A percentile compares a stretch with the other conserved stretches of the same genome.
Evolutionary conservation across 1,284 basidiomycete genomes (phyloP).

Genomic region (Microbotryomycetes sp.): DNA sequence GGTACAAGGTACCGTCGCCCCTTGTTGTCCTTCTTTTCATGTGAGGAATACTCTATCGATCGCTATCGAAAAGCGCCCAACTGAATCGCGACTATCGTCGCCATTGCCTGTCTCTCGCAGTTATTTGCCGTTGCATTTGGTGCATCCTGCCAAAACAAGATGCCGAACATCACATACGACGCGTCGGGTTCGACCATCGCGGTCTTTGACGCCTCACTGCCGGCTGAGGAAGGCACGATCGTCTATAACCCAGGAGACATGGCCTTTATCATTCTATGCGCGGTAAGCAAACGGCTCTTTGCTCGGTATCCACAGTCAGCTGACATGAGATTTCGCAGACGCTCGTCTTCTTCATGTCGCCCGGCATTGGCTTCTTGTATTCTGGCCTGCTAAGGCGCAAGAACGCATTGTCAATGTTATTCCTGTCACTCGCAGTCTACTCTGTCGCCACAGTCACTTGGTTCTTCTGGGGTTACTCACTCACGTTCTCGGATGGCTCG

Average conservation of each 20-base stretch:
- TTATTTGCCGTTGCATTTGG: too few relatives aligned
- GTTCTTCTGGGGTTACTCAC: constrained; percentile 39
- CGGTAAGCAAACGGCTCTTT: constrained; percentile 42
- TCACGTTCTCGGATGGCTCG: constrained; percentile 44
- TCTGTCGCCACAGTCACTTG: constrained; percentile 62
- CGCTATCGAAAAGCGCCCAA: too few relatives aligned
- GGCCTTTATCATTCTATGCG: constrained; percentile 42
- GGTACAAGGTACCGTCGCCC: neutral
- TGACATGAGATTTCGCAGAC: neutral
- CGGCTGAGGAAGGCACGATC: neutral
- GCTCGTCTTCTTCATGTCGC: constrained; percentile 42
- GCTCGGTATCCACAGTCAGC: constrained; percentile 6
- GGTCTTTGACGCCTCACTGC: neutral
- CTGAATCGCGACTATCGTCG: too few relatives aligned
- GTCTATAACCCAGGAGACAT: constrained; percentile 51
- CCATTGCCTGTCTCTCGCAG: too few relatives aligned
- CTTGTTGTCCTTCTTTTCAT: too few relatives aligned
- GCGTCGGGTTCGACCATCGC: constrained; percentile 13
- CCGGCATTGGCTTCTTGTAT: constrained; percentile 60
- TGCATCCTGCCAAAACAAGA: too few relatives aligned
- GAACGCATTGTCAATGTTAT: constrained; percentile 90
- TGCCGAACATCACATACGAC: constrained; percentile 24
- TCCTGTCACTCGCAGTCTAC: constrained; percentile 67
- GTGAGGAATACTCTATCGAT: too few relatives aligned
- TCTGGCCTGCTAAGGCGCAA: constrained; percentile 73